Evolutionary conservation across 164 flowering plant species (phyloP), one percentile per base, ranked within the genome.

Genomic region (Kalanchoe fedtschenkoi): DNA sequence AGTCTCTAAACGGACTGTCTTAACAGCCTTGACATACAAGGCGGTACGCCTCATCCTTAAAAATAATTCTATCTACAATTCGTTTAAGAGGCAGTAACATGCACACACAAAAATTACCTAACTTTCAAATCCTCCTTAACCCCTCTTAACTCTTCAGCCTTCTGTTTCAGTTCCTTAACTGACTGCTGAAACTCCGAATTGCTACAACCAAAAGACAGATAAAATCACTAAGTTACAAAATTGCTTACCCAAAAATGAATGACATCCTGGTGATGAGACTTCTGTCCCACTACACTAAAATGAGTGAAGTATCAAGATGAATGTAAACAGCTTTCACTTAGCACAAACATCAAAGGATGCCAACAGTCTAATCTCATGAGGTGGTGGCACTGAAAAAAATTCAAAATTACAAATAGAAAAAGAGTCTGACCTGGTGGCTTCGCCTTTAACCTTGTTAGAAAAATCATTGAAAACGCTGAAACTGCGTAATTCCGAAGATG

Each of bases 1-100:
- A 82, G 82, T 76, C 76, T 72, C 83, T 46, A 79, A 73, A 70
- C 68, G 77, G 78, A 71, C 69, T 60, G 69, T 79, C 80, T 78
- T 75, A 72, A 71, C 78, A 78, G 83, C 84, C 84, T 82, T 84
- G 86, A 83, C 88, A 86, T 86, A 88, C 88, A 84, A 78, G n/a
- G n/a, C 34, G 66, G 93, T 87, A 92, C 83, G 95, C 79, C 91
- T 85, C 78, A 86, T 81, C 85, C 85, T 69, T 66, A 46, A 51
- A 64, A 62, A 47, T 41, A 65, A 66, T 54, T 57, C 10, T 55
- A 26, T 24, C 19, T 37, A 64, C 62, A 22, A n/a, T 46, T 34
- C 22, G 17, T 35, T 41, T 9, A 63, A 34, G n/a, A 13, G 4
- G 24, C 8, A 42, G 13, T 19, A 68, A n/a, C 33, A n/a, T n/a